A percentile compares a stretch with the other conserved stretches of the same genome.
phyloP scores from a whole-genome alignment of 176 grass and related monocot species.

The Ananas comosus region DNA sequence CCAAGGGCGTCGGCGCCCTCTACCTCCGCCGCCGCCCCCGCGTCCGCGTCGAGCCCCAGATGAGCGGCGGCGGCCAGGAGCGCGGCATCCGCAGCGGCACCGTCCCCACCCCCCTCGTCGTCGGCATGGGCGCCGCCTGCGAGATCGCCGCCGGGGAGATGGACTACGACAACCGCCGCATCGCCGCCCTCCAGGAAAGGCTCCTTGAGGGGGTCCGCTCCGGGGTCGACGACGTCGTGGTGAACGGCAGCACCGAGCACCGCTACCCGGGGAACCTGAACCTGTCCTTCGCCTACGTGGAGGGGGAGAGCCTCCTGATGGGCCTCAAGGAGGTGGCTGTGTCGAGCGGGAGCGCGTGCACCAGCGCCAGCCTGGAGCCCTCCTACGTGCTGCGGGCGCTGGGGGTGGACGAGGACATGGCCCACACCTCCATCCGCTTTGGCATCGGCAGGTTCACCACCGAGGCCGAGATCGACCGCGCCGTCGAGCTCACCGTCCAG shows the following conservation, averaged over 20 bases:
- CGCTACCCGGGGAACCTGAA: constrained; percentile 85
- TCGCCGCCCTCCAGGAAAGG: constrained; percentile 32
- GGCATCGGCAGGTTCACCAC: constrained; percentile 89
- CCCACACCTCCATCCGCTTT: constrained; percentile 90
- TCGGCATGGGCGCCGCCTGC: constrained; percentile 77
- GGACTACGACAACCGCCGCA: constrained; percentile 59
- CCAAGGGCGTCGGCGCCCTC: constrained; percentile 80
- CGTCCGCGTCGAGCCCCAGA: constrained; percentile 84
- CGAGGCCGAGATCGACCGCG: constrained; percentile 79
- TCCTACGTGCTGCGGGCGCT: constrained; percentile 76
- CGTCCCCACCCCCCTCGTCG: constrained; percentile 65
- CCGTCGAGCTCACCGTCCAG: constrained; percentile 58
- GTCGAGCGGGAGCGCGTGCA: constrained; percentile 89
- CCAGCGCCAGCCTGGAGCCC: constrained; percentile 85
- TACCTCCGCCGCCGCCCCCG: constrained; percentile 82
- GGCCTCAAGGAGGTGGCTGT: constrained; percentile 94
- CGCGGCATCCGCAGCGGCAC: constrained; percentile 89
- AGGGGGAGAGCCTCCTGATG: constrained; percentile 96
- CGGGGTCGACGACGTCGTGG: constrained; percentile 56
- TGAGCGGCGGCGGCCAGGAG: constrained; percentile 88
- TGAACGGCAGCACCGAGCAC: constrained; percentile 90
- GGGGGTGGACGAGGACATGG: constrained; percentile 96
- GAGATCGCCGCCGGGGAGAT: constrained; percentile 73
- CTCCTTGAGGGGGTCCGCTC: constrained; percentile 59
- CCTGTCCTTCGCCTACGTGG: constrained; percentile 78